A percentile compares a stretch with the other conserved stretches of the same genome.
Evolutionary conservation across 495 filamentous ascomycete species (phyloP).

Genomic region (Penicillium ucsense): DNA sequence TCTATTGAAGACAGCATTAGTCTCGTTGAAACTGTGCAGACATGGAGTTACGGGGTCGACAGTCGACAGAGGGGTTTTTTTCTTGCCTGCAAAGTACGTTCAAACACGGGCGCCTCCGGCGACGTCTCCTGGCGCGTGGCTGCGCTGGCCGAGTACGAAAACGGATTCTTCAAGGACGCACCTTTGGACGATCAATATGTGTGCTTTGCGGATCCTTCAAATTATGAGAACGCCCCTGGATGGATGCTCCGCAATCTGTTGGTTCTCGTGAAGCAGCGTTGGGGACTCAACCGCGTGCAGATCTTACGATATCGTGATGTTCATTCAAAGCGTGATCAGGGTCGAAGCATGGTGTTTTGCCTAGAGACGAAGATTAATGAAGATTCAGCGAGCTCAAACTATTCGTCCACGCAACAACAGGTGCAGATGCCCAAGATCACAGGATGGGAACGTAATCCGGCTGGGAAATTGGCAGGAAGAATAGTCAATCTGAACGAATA

Average conservation of each 20-base stretch:
- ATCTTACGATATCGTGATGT: conserved; percentile 87
- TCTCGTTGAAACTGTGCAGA: conserved; percentile 69
- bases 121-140: conserved; percentile 56
- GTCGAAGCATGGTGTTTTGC: conserved; percentile 67
- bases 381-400: conserved; percentile 6
- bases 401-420: conserved; percentile 20
- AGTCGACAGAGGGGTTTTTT: conserved; percentile 87
- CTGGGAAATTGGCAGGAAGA: conserved; percentile 64
- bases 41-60: conserved; percentile 76
- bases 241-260: conserved; percentile 92
- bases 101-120: neutral
- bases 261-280: conserved; percentile 74
- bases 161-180: conserved; percentile 71
- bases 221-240: conserved; percentile 72
- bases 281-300: conserved; percentile 64
- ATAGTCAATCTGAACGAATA: conserved; percentile 76
- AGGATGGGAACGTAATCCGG: conserved; percentile 83
- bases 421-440: conserved; percentile 71
- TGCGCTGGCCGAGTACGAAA: conserved; percentile 66
- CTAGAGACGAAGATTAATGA: conserved; percentile 43
- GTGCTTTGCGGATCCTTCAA: conserved; percentile 86
- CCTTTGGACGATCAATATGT: conserved; percentile 64
- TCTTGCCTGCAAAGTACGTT: conserved; percentile 62
- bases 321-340: conserved; percentile 61
- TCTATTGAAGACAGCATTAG: conserved; percentile 56